Evolutionary conservation across 2,329 filamentous ascomycete genomes (phyloP).

Genomic region (Sclerotinia spermophila): DNA sequence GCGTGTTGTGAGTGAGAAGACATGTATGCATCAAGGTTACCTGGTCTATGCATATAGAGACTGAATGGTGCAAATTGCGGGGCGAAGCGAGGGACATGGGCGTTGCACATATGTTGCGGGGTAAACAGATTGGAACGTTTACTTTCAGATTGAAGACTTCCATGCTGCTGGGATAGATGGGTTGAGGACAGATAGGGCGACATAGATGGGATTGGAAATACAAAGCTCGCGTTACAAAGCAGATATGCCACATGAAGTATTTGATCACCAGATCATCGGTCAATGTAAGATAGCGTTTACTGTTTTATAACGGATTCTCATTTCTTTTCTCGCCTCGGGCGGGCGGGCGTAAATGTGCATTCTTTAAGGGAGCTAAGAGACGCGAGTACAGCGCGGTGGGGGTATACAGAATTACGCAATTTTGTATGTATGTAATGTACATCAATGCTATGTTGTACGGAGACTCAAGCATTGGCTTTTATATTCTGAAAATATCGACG

Average conservation of each 20-base stretch:
- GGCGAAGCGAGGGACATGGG: not conserved
- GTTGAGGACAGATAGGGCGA: not conserved
- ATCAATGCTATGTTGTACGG: not conserved
- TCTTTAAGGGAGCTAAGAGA: not conserved
- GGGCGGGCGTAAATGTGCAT: not conserved
- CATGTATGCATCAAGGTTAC: not conserved
- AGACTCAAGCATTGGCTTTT: not conserved
- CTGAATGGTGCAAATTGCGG: not conserved
- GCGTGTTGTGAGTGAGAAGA: not conserved
- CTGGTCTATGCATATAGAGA: not conserved
- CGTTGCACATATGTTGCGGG: not conserved
- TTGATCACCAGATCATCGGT: conserved; percentile 11
- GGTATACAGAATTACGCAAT: not conserved
- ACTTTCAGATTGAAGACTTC: not conserved
- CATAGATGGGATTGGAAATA: not conserved
- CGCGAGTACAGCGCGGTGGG: not conserved
- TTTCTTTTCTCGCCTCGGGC: not conserved
- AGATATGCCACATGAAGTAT: not conserved
- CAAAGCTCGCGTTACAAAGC: not conserved
- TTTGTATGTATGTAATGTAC: not conserved
- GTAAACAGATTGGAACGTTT: not conserved
- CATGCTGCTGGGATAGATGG: not conserved
- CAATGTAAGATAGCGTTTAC: not conserved
- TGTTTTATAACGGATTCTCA: not conserved
- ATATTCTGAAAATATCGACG: not conserved